Evolutionary conservation across 2,329 filamentous ascomycete species (phyloP).

Genomic region (Hypoxylon sp.): DNA sequence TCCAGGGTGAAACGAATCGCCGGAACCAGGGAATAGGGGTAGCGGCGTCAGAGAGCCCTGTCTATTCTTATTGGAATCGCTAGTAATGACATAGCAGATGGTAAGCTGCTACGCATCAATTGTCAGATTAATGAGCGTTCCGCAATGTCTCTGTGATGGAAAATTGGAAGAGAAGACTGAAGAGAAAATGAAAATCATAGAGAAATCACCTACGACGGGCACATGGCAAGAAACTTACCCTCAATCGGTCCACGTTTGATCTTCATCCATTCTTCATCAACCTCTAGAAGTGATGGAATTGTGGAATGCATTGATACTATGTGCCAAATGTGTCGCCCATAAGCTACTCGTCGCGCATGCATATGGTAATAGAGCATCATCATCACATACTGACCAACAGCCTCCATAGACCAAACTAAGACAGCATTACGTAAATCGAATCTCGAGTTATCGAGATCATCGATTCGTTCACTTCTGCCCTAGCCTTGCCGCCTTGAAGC

Average conservation of each 20-base stretch:
- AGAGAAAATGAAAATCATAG: slow-evolving; percentile 29
- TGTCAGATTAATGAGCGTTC: slow-evolving; percentile 62
- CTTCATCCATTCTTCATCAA: neutral
- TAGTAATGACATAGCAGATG: slow-evolving; percentile 66
- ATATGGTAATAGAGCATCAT: neutral
- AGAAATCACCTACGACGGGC: slow-evolving; percentile 43
- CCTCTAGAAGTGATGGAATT: neutral
- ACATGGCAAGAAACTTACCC: slow-evolving; percentile 23
- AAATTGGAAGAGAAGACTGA: neutral
- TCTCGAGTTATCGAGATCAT: slow-evolving; percentile 35
- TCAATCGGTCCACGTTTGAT: neutral
- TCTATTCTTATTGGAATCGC: slow-evolving; percentile 67
- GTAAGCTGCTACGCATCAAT: slow-evolving; percentile 65
- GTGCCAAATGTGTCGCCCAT: slow-evolving; percentile 16
- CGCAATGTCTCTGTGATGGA: slow-evolving; percentile 41
- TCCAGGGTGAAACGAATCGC: slow-evolving; percentile 74
- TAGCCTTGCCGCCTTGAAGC: slow-evolving; percentile 78
- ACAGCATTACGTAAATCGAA: slow-evolving; percentile 21
- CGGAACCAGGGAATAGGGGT: slow-evolving; percentile 58
- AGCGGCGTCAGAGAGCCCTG: slow-evolving; percentile 72
- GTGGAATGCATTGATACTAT: slow-evolving; percentile 33
- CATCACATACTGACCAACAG: neutral
- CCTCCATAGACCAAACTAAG: slow-evolving; percentile 8
- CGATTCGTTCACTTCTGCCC: slow-evolving; percentile 59
- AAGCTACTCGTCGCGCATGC: neutral